Conservation (phyloP, 192 early-diverging fungal genomes). For the Podila verticillata region DNA sequence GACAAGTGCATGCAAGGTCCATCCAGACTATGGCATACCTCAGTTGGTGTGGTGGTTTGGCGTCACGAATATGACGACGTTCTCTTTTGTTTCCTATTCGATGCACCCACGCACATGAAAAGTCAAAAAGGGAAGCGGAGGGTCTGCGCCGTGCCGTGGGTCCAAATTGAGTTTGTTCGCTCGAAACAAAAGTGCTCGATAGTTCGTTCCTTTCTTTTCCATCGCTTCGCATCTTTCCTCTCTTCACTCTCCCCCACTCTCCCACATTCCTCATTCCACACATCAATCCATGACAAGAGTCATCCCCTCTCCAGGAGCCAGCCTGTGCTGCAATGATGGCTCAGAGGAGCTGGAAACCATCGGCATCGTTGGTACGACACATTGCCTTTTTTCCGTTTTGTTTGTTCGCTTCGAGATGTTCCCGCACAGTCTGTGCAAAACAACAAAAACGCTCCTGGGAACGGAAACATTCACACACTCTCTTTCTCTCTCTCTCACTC, state of each 20-base stretch:
- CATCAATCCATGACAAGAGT: constrained; percentile 35
- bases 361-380: constrained; percentile 32
- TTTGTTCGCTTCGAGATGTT: not conserved
- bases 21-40: too few relatives aligned
- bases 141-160: too few relatives aligned
- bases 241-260: not conserved
- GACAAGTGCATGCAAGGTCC: not conserved
- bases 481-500: not conserved
- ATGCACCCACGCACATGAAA: too few relatives aligned
- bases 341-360: constrained; percentile 32
- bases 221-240: constrained; percentile 1
- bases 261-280: not conserved
- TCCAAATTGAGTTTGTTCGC: not conserved
- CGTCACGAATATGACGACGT: too few relatives aligned
- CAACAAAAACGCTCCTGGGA: not conserved
- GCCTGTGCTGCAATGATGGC: not conserved
- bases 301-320: constrained; percentile 4
- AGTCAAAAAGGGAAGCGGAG: too few relatives aligned
- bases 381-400: not conserved
- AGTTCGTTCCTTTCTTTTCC: not conserved
- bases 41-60: too few relatives aligned
- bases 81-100: too few relatives aligned
- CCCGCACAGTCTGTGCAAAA: not conserved
- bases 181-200: not conserved
- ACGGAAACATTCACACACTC: not conserved